A percentile compares a stretch with the other conserved stretches of the same genome.
phyloP scores from a whole-genome alignment of 2,329 filamentous ascomycete species.

The Phyllosticta citribraziliensis region DNA sequence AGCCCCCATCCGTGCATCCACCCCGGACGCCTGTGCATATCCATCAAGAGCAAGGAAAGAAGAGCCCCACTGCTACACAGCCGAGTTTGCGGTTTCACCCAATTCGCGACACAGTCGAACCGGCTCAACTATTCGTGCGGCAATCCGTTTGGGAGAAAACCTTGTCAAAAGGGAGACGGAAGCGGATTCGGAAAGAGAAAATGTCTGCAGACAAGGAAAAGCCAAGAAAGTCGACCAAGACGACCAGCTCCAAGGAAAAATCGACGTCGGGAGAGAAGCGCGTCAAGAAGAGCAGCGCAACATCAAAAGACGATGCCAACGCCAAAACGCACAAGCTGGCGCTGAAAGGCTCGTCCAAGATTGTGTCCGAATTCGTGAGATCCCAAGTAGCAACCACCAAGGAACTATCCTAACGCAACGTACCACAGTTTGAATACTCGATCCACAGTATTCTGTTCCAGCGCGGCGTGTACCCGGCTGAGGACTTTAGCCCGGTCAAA shows the following conservation, averaged over 20 bases:
- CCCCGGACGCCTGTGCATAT: background rate
- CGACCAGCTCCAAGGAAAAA: slow-evolving; percentile 9
- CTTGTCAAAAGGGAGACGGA: background rate
- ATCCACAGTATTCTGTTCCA: slow-evolving; percentile 98
- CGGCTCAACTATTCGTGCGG: background rate
- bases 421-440: slow-evolving; percentile 77
- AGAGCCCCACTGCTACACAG: background rate
- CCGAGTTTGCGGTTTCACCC: background rate
- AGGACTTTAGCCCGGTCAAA: slow-evolving; percentile 95
- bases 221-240: slow-evolving; percentile 12
- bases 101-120: background rate
- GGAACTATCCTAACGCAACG: slow-evolving; percentile 11
- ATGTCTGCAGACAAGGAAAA: background rate
- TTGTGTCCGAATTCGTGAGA: slow-evolving; percentile 90
- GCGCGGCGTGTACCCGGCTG: slow-evolving; percentile 72
- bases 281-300: slow-evolving; percentile 11
- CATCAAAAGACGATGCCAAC: slow-evolving; percentile 47
- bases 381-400: no score
- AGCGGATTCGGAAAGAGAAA: background rate
- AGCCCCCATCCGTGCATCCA: background rate
- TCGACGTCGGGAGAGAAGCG: slow-evolving; percentile 3
- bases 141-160: background rate
- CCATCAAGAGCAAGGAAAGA: background rate
- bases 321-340: slow-evolving; percentile 93
- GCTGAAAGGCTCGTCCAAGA: slow-evolving; percentile 72